Evolutionary conservation across 2,329 filamentous ascomycete species (phyloP).

Genomic region (Epichloe hybrida): DNA sequence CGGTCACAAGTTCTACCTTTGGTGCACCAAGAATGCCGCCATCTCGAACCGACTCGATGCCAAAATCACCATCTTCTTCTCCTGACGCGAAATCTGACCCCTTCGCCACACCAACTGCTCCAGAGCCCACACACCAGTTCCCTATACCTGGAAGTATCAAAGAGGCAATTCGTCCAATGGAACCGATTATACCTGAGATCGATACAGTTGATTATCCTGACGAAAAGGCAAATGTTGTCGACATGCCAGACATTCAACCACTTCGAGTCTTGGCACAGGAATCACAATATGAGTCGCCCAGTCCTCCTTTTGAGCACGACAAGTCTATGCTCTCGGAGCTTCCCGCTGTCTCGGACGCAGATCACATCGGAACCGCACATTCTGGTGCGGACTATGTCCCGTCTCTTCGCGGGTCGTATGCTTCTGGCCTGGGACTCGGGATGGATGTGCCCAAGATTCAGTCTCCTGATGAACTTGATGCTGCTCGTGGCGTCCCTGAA

Average conservation of each 20-base stretch:
- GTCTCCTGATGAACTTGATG: slow-evolving; percentile 12
- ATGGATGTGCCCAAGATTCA: slow-evolving; percentile 21
- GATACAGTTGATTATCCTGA: slow-evolving; percentile 21
- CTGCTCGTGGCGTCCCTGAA: neutral
- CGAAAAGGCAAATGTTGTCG: slow-evolving; percentile 11
- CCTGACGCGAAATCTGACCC: slow-evolving; percentile 21
- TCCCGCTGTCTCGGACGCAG: slow-evolving; percentile 6
- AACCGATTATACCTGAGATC: slow-evolving; percentile 26
- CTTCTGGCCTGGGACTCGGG: slow-evolving; percentile 21
- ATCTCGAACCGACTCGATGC: slow-evolving; percentile 28
- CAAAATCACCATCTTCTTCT: slow-evolving; percentile 23
- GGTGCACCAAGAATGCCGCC: slow-evolving; percentile 16
- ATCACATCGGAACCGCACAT: slow-evolving; percentile 9
- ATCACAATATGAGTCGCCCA: slow-evolving; percentile 10
- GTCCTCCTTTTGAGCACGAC: slow-evolving; percentile 10
- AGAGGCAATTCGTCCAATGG: slow-evolving; percentile 16
- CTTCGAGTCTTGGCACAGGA: slow-evolving; percentile 18
- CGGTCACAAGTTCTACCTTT: slow-evolving; percentile 13
- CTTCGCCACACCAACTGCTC: slow-evolving; percentile 21
- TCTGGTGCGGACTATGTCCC: slow-evolving; percentile 11
- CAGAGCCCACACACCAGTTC: slow-evolving; percentile 15
- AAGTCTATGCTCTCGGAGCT: slow-evolving; percentile 8
- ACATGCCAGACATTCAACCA: slow-evolving; percentile 16
- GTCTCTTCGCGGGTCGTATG: slow-evolving; percentile 15
- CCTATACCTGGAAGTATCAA: slow-evolving; percentile 9